Evolutionary conservation across 768 basidiomycete species (phyloP), one percentile per base, ranked within the genome.

Genomic region (Boletus coccyginus): DNA sequence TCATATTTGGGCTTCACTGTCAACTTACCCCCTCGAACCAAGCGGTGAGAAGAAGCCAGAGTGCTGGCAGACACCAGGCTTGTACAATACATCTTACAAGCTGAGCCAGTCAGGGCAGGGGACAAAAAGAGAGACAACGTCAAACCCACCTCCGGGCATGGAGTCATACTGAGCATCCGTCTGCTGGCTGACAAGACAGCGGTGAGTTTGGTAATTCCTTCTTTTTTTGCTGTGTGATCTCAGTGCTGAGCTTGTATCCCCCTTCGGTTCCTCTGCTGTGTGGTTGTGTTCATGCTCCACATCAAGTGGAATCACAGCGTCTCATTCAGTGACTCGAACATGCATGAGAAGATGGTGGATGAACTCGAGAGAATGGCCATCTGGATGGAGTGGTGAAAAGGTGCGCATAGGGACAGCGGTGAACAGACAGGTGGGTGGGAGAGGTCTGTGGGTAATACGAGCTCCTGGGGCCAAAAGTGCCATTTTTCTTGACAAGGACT

Each of bases 321-420:
- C n/a, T 72, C 62, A 12, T 71, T 70, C 1, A 81, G 79, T 21
- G 75, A 75, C 69, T 98, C 95, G 66, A 78, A 94, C 58, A 98
- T 77, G 53, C 91, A 84, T 53, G 91, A 74, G 70, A 98, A 97
- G 57, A 97, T 78, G 10, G 98, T 90, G 70, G 98, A 96, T 0
- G 97, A 95, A 21, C 92, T 88, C 0, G 97, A 97, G 0, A 98
- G 74, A 33, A 97, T 84, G 74, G 0, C 97, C 97, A 67, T 99
- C 97, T 0, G 97, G 97, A 70, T 93, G 83, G 10, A 97, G 76
- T 0, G 97, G 96, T 0, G 94, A 97, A 1, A 80, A 0, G 88
- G 87, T 0, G 91, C 91, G 39, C 98, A 74, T 0, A 97, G 97
- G 0, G 95, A 98, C n/a, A 98, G 78, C 0, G 95, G 94, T 0